Evolutionary conservation across 2,329 filamentous ascomycete genomes (phyloP), one percentile per base, ranked within the genome.

Genomic region (Exophiala spinifera): DNA sequence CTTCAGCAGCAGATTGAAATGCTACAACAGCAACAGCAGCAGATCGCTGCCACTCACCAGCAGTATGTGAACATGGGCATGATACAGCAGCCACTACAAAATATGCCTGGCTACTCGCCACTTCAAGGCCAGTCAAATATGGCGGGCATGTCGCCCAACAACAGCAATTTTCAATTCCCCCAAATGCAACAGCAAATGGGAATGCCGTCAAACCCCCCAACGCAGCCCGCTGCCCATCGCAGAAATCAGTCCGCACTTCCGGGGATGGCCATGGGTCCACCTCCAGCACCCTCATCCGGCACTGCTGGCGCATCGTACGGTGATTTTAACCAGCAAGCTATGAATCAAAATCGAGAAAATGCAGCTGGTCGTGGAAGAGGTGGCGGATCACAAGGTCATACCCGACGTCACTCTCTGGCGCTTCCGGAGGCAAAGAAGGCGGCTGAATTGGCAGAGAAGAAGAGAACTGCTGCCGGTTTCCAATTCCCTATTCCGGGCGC

Each of bases 31-130:
- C 94, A 97, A 73, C 94, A 97, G 72, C 91, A 97, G 74, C 91
- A 96, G 72, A 95, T 97, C 69, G 89, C 95, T 75, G 90, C 90
- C 65, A 94, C 90, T 61, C 91, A 96, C 69, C 91, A 96, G 75
- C 92, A 97, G 76, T 96, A 96, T 78, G 87, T 96, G 67, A 96
- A 94, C 73, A 91, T 96, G 88, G 90, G 90, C 72, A 91, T 97
- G 82, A 86, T 97, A 49, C 87, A 88, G 67, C 92, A 96, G 75
- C 82, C 84, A 64, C 79, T 96, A 56, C 84, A 83, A 64, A 83
- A 84, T 59, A 85, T 84, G 63, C 81, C 80, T 66, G 79, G 79
- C 59, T 94, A 89, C 78, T 87, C 86, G 76, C 86, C 86, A 67
- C 77, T 91, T 72, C 91, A 92, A 75, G 82, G 83, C 57, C 83